Evolutionary conservation across 805 yeast species (phyloP), one percentile per base, ranked within the genome.

Genomic region (Kodamaea hsintzibuensis): DNA sequence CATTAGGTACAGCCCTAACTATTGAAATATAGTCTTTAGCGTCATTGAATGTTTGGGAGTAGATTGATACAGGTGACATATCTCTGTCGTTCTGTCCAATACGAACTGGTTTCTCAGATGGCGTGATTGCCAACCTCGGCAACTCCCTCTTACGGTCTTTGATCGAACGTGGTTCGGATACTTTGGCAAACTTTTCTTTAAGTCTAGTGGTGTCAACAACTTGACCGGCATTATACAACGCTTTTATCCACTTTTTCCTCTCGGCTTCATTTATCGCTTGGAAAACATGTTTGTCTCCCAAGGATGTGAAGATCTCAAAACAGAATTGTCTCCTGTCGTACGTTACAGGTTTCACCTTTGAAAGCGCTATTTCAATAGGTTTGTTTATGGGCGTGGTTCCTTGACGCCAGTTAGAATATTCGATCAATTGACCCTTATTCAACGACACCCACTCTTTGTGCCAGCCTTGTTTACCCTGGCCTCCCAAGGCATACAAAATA

Each of bases 371-470:
- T 55, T 88, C 89, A 12, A 91, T 81, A 2, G 95, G 91, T 17
- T 78, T 79, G 57, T 83, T 80, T 57, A 89, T 82, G 14, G 84
- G 76, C 30, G 78, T 80, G 16, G 76, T 74, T 17, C 90, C 90
- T 53, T 78, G 82, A 60, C 92, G 81, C 95, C 96, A 91, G 68
- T 90, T 91, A 45, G 86, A 78, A 64, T 81, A 90, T 63, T 90
- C 95, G 44, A 78, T 75, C 42, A 91, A 71, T 54, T 77, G 80
- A 1, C 93, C 91, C n/a, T 83, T 81, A 12, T 81, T 79, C 49
- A 90, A 73, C 0, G 85, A 89, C 0, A 91, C 88, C 92, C 96
- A 89, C 66, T 87, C 91, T 62, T 89, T 90, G 67, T 90, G 96
- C 97, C 97, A 91, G 2, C 88, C 86, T 18, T 75, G 81, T 55